Evolutionary conservation across 2,329 filamentous ascomycete genomes (phyloP), one percentile per base, ranked within the genome.

Genomic region (Fusarium transvaalense): DNA sequence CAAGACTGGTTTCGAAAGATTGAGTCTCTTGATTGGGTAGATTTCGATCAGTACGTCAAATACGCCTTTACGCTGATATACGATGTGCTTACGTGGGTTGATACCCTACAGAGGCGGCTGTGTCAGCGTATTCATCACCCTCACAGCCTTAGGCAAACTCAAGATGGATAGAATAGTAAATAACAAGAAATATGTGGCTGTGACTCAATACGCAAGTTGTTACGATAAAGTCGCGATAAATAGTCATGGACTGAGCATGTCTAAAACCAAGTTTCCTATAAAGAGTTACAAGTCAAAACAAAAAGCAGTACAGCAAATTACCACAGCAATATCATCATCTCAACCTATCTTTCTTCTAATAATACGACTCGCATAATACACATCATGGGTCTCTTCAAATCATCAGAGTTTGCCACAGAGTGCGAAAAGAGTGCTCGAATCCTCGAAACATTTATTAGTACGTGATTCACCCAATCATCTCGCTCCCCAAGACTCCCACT

Each of bases 341-440:
- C 6, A 25, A 25, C 23, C 23, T 25, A 25, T 25, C 23, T 25
- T 25, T 25, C 23, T 2, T 8, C 14, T 6, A 10, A 19, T 6
- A 38, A 25, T 19, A 17, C 32, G 17, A 34, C 17, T 17, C 32
- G 32, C 14, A 34, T 7, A 10, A 31, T 1, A 10, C 23, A 10
- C 3, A 21, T 15, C 1, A 14, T 63, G 60, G 60, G 60, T 1
- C 14, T 63, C 0, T 63, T 63, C 9, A 63, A 56, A 4, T 38
- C 50, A 3, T 3, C 48, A 9, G 58, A 63, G 0, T n/a, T 63
- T 15, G 42, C 43, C 12, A 27, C 37, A 2, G 60, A 63, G 1
- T 63, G 60, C 6, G 48, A 56, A 34, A 63, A 63, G 27, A 63
- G 58, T 5, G 58, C 58, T 10, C 32, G 34, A 0, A 63, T 56